A percentile compares a stretch with the other conserved stretches of the same genome.
Conservation (phyloP, 306 rosid genomes). For the Casuarina glauca region DNA sequence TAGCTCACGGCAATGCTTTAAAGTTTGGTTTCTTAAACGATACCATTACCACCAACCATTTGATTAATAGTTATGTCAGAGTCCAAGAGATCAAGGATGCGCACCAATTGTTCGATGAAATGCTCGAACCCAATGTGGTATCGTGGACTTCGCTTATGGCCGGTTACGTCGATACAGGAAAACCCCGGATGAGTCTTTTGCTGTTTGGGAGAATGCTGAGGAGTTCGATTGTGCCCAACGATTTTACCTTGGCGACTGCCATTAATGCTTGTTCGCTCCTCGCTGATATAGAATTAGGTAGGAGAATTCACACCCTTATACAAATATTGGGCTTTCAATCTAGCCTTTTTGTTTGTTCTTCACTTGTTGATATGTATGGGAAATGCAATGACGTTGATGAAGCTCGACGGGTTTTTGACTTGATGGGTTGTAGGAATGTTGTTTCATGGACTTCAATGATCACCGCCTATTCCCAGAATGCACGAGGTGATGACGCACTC, state of each 20-base stretch:
- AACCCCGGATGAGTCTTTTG: slow-evolving; percentile 43
- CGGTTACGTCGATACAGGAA: slow-evolving; percentile 45
- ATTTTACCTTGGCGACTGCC: slow-evolving; percentile 64
- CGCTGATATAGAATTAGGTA: slow-evolving; percentile 48
- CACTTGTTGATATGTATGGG: slow-evolving; percentile 82
- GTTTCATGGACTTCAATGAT: slow-evolving; percentile 91
- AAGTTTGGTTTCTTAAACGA: slow-evolving; percentile 49
- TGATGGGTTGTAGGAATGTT: slow-evolving; percentile 57
- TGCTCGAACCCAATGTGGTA: slow-evolving; percentile 61
- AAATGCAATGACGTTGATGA: slow-evolving; percentile 61
- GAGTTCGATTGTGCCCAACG: slow-evolving; percentile 55
- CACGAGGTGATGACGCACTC: slow-evolving; percentile 56
- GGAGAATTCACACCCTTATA: slow-evolving; percentile 51
- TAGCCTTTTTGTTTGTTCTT: slow-evolving; percentile 61
- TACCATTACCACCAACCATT: slow-evolving; percentile 57
- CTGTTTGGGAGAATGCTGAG: slow-evolving; percentile 49
- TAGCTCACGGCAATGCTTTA: slow-evolving; percentile 46
- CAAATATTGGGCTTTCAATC: slow-evolving; percentile 49
- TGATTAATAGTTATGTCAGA: slow-evolving; percentile 55
- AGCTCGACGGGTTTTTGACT: slow-evolving; percentile 59
- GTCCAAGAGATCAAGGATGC: slow-evolving; percentile 47
- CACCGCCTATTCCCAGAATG: slow-evolving; percentile 73
- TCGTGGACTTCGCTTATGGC: slow-evolving; percentile 83
- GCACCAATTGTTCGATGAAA: slow-evolving; percentile 60
- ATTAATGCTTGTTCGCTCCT: slow-evolving; percentile 70